Base-by-base conservation (phyloP, 2,329 filamentous ascomycete genomes). In the Colletotrichum theobromicola region DNA sequence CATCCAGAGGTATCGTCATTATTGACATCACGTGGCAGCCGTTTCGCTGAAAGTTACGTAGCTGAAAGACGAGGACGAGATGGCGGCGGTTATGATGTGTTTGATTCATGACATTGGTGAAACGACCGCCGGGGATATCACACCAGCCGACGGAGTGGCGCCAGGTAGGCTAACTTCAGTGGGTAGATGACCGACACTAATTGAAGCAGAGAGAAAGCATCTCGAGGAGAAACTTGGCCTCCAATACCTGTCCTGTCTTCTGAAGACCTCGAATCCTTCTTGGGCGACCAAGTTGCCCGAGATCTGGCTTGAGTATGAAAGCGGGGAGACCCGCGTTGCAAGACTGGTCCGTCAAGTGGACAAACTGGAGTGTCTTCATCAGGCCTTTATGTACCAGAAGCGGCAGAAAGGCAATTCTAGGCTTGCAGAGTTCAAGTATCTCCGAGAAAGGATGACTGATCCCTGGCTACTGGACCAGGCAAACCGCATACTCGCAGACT, bases 291-390 rank as follows among this genome's bases (percentile, higher is more conserved):
- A n/a, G 13, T 58, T 73, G 21, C 10, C 5, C 7, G 34, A 30
- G 13, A 24, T 68, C 15, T 69, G 46, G 70, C 2, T 55, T 35
- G 30, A 68, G 21, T 73, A 73, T 50, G 42, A 67, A 30, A 53
- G 16, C 2, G 24, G 63, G 15, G 32, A 64, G 42, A 73, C 35
- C 34, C 9, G 24, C 7, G 64, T 73, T 21, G n/a, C 30, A 16
- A 53, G 37, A 16, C 32, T 73, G 26, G 65, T 69, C 13, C 42
- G 61, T 30, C 9, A 73, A 55, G 58, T 69, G 12, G 64, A 73
- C 26, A 73, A 73, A 30, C 65, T 73, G 10, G 70, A 73, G 55
- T 61, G 34, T 21, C 42, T 73, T 24, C 30, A 73, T 21, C 34
- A 68, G 34, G 70, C 70, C 15, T 73, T 21, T n/a, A 63, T 73